phyloP scores from a whole-genome alignment of 202 grass and related monocot genomes.

The Musa balbisiana region DNA sequence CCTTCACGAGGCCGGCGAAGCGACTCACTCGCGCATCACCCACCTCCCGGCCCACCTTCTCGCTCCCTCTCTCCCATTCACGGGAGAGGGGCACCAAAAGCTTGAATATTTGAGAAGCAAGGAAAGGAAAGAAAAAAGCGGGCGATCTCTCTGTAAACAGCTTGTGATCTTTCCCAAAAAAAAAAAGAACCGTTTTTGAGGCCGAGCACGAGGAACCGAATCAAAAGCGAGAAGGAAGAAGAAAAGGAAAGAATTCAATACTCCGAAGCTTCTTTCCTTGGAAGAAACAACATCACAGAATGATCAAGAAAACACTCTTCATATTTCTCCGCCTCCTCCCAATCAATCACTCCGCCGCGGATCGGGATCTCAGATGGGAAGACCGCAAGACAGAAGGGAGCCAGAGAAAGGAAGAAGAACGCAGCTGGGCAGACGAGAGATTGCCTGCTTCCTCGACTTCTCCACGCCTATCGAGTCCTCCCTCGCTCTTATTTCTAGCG shows the following conservation, averaged over 20 bases:
- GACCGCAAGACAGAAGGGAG: no score
- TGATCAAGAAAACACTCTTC: background rate
- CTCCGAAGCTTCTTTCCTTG: background rate
- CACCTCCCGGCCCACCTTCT: background rate
- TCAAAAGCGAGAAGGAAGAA: background rate
- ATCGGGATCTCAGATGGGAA: no score
- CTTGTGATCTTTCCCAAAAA: slow-evolving; percentile 6
- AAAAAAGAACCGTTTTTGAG: background rate
- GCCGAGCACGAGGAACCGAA: background rate
- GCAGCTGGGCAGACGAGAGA: no score
- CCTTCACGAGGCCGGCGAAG: no score
- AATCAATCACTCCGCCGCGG: no score
- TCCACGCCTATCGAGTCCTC: no score
- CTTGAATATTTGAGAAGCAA: background rate
- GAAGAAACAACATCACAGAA: background rate
- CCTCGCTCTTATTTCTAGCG: no score
- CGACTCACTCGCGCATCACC: background rate
- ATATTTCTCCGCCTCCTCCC: background rate
- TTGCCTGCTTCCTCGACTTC: no score
- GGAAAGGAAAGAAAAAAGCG: background rate
- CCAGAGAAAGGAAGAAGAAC: no score
- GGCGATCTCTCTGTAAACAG: background rate
- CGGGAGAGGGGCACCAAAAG: background rate
- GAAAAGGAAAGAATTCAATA: background rate
- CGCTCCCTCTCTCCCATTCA: slow-evolving; percentile 10